These are phyloP conservation scores for Exophiala mesophila DNA, from an alignment of 2,329 filamentous ascomycete species.

Conservation along the genomic window DNA sequence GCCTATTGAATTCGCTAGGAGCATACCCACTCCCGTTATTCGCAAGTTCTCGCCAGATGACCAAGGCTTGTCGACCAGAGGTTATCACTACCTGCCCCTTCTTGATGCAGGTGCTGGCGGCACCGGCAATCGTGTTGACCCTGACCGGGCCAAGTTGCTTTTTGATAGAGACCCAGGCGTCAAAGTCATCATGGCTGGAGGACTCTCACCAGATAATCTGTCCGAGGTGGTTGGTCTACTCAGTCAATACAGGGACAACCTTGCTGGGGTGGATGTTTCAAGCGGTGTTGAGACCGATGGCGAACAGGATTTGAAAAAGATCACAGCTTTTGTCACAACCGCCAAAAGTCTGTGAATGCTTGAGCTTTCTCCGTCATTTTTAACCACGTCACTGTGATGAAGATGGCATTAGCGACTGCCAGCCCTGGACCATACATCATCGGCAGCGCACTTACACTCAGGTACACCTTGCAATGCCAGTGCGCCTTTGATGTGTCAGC, in stretches of 20 bases:
- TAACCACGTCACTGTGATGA: too few relatives aligned
- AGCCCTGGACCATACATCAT: too few relatives aligned
- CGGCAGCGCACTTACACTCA: too few relatives aligned
- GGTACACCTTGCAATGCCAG: too few relatives aligned
- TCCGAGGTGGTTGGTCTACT: conserved; percentile 58
- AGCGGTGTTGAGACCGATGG: conserved; percentile 87
- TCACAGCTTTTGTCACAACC: conserved; percentile 70
- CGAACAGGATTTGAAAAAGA: conserved; percentile 74
- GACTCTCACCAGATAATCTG: conserved; percentile 76
- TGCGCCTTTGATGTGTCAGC: too few relatives aligned
- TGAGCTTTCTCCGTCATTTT: conserved; percentile 1
- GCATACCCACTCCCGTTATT: conserved; percentile 91
- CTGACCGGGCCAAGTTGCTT: conserved; percentile 61
- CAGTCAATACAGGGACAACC: conserved; percentile 55
- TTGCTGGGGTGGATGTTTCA: conserved; percentile 86
- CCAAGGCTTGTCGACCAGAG: conserved; percentile 65
- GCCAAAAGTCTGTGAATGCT: conserved; percentile 34
- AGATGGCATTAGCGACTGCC: too few relatives aligned
- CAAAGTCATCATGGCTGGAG: conserved; percentile 76
- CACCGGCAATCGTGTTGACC: conserved; percentile 72
- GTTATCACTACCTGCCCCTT: conserved; percentile 77
- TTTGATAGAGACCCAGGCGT: conserved; percentile 67
- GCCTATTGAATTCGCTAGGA: conserved; percentile 80
- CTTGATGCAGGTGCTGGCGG: conserved; percentile 82
- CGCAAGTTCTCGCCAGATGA: conserved; percentile 75